Base-by-base conservation (phyloP, 768 basidiomycete genomes). In the Crepidotus variabilis region DNA sequence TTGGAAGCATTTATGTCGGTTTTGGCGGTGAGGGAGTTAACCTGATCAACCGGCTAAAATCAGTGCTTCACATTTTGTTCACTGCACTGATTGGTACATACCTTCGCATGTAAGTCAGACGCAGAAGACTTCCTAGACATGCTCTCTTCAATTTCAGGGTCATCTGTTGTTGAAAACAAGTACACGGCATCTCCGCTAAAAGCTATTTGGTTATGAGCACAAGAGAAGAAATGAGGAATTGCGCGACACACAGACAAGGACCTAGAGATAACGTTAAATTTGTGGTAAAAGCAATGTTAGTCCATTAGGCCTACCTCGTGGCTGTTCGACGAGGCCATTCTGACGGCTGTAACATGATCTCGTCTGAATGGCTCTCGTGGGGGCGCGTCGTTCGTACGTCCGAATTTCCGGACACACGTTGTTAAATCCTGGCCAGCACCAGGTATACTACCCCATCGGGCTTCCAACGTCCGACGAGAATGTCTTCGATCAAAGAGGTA, bases 401-500 rank as follows among this genome's bases (percentile, higher is more conserved):
- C 54, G 67, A 94, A 91, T 28, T 85, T 82, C 54, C 92, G 80
- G 18, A 94, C 90, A 66, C 93, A 94, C 10, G 87, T 87, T 1
- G 89, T 89, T 48, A 86, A 65, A 47, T 80, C 80, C 74, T 73
- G 63, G 21, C 75, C 63, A 18, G 65, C 60, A 34, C 61, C 66
- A 6, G 79, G 78, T 13, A 81, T 72, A 56, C 78, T 70, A 13
- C 91, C 91, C 90, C 90, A 92, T 63, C 90, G 85, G 49, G 80
- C 81, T 55, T 74, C 69, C 45, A 91, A 71, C 32, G 76, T 72
- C 10, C 85, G 81, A 6, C 85, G 83, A 14, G 81, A 71, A 62
- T 91, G 86, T 49, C 93, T 79, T 53, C 93, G 80, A 68, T 96
- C 93, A 65, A 90, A 94, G 1, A 96, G 78, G 67, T 85, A 90